Percentiles rank a stretch among this genome's conserved stretches.
These are phyloP conservation scores for Bullera alba DNA, from an alignment of 768 basidiomycete genomes.

Conservation along the genomic window DNA sequence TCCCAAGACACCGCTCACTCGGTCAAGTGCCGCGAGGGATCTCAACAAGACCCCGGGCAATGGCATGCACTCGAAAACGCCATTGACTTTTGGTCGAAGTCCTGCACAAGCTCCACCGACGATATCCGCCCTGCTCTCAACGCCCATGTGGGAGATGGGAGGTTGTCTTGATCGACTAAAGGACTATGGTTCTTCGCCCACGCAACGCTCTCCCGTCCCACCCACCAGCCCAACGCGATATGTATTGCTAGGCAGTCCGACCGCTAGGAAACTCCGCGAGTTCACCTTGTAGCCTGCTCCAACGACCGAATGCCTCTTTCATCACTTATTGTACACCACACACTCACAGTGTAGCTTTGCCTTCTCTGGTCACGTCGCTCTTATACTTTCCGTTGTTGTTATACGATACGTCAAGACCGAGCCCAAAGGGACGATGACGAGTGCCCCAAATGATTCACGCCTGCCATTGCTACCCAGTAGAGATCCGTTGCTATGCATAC, in stretches of 20 bases:
- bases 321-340: too few species aligned
- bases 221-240: conserved; percentile 19
- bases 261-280: not conserved
- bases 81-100: conserved; percentile 15
- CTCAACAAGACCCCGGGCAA: conserved; percentile 17
- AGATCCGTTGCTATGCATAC: too few species aligned
- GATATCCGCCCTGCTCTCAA: conserved; percentile 12
- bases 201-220: conserved; percentile 13
- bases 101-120: conserved; percentile 18
- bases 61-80: conserved; percentile 9
- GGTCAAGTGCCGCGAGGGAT: conserved; percentile 18
- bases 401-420: too few species aligned
- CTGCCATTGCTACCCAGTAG: too few species aligned
- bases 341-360: too few species aligned
- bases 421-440: too few species aligned
- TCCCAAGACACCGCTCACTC: conserved; percentile 37
- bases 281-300: conserved; percentile 1
- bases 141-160: conserved; percentile 21
- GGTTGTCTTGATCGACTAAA: conserved; percentile 20
- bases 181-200: conserved; percentile 13
- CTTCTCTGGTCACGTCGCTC: not conserved
- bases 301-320: too few species aligned
- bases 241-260: conserved; percentile 18
- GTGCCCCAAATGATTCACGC: too few species aligned
- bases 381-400: too few species aligned